A percentile compares a stretch with the other conserved stretches of the same genome.
phyloP scores from a whole-genome alignment of 345 rosid genomes.

The Hibiscus trionum region DNA sequence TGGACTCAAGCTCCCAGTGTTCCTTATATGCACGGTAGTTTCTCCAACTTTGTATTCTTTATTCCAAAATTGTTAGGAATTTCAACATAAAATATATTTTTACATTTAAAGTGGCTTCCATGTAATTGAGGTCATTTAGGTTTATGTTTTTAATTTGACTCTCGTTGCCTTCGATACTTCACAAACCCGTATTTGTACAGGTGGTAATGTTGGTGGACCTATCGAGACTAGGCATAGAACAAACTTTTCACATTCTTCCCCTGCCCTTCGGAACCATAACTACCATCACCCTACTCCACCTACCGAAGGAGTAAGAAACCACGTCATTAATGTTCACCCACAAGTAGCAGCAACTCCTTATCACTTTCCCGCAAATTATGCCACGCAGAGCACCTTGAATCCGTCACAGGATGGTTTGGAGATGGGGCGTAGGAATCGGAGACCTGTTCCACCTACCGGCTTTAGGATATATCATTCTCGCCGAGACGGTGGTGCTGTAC shows the following conservation, averaged over 20 bases:
- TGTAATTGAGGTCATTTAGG: no score
- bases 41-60: background rate
- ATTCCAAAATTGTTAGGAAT: background rate
- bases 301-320: slow-evolving; percentile 54
- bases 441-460: slow-evolving; percentile 41
- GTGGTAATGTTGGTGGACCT: slow-evolving; percentile 40
- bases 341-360: slow-evolving; percentile 29
- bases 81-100: background rate
- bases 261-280: slow-evolving; percentile 30
- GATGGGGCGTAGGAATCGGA: slow-evolving; percentile 37
- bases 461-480: slow-evolving; percentile 42
- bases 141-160: background rate
- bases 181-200: slow-evolving; percentile 11
- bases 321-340: slow-evolving; percentile 30
- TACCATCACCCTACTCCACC: slow-evolving; percentile 38
- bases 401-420: slow-evolving; percentile 41
- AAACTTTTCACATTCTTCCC: slow-evolving; percentile 31
- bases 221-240: slow-evolving; percentile 38
- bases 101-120: no score
- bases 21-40: background rate
- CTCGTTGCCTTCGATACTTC: background rate
- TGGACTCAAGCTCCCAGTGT: background rate
- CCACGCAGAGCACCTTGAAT: slow-evolving; percentile 28
- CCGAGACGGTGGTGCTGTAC: slow-evolving; percentile 23
- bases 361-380: slow-evolving; percentile 32